Base-by-base conservation (phyloP, 1,284 basidiomycete genomes). In the Phylloboletellus chloephorus region DNA sequence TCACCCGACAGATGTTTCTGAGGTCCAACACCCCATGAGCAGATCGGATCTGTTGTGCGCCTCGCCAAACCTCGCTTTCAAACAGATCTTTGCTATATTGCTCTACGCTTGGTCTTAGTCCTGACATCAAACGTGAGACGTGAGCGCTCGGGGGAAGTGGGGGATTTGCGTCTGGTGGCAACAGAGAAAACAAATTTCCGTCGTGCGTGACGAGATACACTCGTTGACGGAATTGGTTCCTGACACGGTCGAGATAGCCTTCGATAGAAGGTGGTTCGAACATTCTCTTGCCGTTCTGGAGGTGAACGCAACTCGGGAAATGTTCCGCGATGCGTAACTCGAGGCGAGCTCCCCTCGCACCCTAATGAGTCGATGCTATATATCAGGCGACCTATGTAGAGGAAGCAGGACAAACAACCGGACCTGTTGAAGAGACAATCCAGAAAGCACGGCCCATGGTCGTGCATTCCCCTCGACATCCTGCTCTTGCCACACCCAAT, bases 401-500 rank as follows among this genome's bases (percentile, higher is more conserved):
- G 8, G 12, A 29, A 34, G 13, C 7, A 32, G 16, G 12, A 37
- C 13, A 19, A n/a, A 29, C 4, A 12, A 35, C 32, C 41, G 16
- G 47, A 82, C 87, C 66, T 83, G 76, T 50, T 72, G 71, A 44
- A 89, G 67, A 16, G 83, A 76, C 23, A 88, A 53, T 15, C 88
- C 89, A 51, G 74, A 83, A 9, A 92, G 61, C 1, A 88, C 77
- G 2, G 74, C 73, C 83, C 85, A 90, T 28, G 73, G 69, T 29
- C 88, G 73, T n/a, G 63, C 54, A 37, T 72, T 63, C 10, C 78
- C 83, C 16, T 76, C 67, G 2, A 83, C 68, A 52, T 88, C 85
- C 12, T 68, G 61, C 19, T 80, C 73, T 32, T 83, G 68, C 76
- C 79, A 82, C 26, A 90, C 70, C 90, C 89, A 93, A 57, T 93